These are phyloP conservation scores for Fusarium compactum DNA, from an alignment of 2,329 filamentous ascomycete species.

Conservation along the genomic window DNA sequence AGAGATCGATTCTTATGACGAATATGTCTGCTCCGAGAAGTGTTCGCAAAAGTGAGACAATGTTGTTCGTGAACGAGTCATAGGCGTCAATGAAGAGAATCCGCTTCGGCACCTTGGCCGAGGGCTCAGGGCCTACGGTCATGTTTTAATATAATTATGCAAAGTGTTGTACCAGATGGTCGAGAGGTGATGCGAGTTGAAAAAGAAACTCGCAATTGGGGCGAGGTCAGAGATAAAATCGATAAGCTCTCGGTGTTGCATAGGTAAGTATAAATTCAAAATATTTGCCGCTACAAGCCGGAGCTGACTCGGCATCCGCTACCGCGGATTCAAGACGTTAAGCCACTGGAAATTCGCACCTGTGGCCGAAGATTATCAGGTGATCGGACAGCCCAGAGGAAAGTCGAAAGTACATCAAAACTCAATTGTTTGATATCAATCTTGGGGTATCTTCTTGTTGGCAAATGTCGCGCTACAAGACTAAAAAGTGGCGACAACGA, in stretches of 20 bases:
- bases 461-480: slow-evolving; percentile 20
- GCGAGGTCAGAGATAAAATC: neutral
- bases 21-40: slow-evolving; percentile 75
- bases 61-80: slow-evolving; percentile 97
- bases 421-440: neutral
- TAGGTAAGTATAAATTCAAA: slow-evolving; percentile 16
- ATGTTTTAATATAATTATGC: slow-evolving; percentile 8
- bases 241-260: slow-evolving; percentile 25
- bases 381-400: slow-evolving; percentile 11
- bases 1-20: slow-evolving; percentile 54
- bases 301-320: slow-evolving; percentile 39
- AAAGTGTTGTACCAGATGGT: neutral
- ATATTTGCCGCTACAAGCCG: slow-evolving; percentile 47
- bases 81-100: slow-evolving; percentile 95
- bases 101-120: slow-evolving; percentile 47
- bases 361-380: slow-evolving; percentile 24
- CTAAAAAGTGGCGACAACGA: slow-evolving; percentile 34
- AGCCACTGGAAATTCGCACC: slow-evolving; percentile 13
- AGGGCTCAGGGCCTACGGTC: slow-evolving; percentile 39
- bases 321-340: slow-evolving; percentile 3
- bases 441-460: neutral
- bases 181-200: neutral
- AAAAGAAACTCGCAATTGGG: neutral
- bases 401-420: slow-evolving; percentile 6
- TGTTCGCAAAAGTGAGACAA: slow-evolving; percentile 82